These are phyloP conservation scores for Quillaja saponaria DNA, from an alignment of 306 rosid species.

Conservation along the genomic window DNA sequence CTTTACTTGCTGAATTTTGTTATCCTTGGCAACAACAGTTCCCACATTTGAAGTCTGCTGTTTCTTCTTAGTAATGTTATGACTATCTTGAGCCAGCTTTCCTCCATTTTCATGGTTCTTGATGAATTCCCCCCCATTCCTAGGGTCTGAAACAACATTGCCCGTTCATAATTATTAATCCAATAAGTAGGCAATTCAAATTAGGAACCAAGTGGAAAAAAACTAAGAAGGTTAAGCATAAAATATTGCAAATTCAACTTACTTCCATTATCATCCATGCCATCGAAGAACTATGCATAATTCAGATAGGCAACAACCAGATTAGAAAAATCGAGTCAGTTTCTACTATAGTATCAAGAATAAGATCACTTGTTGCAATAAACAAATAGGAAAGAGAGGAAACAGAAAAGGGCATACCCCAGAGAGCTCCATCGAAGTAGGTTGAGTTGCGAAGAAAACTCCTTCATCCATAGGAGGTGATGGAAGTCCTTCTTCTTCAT, in stretches of 20 bases:
- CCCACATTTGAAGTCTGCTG: conserved; percentile 37
- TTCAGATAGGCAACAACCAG: conserved; percentile 34
- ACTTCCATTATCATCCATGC: conserved; percentile 97
- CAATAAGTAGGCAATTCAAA: conserved; percentile 38
- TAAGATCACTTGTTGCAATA: neutral
- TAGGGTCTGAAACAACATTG: conserved; percentile 78
- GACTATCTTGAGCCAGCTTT: conserved; percentile 46
- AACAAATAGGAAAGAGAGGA: neutral
- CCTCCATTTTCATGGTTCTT: conserved; percentile 57
- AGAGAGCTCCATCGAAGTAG: conserved; percentile 77
- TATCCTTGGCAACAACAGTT: conserved; percentile 43
- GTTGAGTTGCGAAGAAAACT: conserved; percentile 59
- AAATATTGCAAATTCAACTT: conserved; percentile 54
- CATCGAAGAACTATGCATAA: conserved; percentile 79
- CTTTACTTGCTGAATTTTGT: conserved; percentile 44
- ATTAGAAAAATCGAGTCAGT: conserved; percentile 46
- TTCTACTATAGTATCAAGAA: conserved; percentile 22
- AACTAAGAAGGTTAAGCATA: conserved; percentile 41
- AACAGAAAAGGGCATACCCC: conserved; percentile 46
- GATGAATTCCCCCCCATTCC: conserved; percentile 49
- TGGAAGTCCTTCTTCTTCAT: conserved; percentile 85
- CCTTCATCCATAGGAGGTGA: conserved; percentile 92
- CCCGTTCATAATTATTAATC: conserved; percentile 40
- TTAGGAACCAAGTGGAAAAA: conserved; percentile 38
- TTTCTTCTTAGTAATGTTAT: conserved; percentile 43